Evolutionary conservation across 2,329 filamentous ascomycete species (phyloP).

Genomic region (Didymella keratinophila): DNA sequence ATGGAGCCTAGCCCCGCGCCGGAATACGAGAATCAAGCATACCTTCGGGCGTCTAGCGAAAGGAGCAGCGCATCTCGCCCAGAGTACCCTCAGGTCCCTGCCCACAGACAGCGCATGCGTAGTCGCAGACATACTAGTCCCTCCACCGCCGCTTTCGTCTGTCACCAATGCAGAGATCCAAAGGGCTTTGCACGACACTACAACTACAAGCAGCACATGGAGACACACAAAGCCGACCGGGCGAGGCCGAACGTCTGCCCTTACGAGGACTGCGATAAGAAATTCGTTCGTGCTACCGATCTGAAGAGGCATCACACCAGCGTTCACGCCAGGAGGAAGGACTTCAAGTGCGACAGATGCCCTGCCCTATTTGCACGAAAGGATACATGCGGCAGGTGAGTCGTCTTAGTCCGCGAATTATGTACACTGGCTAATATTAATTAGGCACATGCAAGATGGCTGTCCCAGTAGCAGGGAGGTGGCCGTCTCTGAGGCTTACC

Average conservation of each 20-base stretch:
- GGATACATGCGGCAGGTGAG: conserved; percentile 81
- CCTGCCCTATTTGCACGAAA: conserved; percentile 77
- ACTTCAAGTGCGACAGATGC: conserved; percentile 75
- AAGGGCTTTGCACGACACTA: conserved; percentile 84
- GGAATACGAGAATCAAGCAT: conserved; percentile 22
- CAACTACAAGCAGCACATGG: conserved; percentile 86
- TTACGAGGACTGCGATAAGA: conserved; percentile 71
- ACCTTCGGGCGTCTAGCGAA: conserved; percentile 24
- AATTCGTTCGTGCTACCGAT: conserved; percentile 85
- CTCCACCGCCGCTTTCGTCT: conserved; percentile 62
- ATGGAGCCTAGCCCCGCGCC: conserved; percentile 22
- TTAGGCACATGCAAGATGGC: conserved; percentile 78
- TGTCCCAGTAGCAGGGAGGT: conserved; percentile 66
- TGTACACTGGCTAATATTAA: conserved; percentile 26
- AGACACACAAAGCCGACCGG: conserved; percentile 79
- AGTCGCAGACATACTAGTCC: conserved; percentile 32
- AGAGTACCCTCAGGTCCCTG: conserved; percentile 5
- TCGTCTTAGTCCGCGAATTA: background rate
- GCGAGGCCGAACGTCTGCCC: conserved; percentile 75
- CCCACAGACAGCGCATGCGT: conserved; percentile 19
- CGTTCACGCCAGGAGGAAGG: conserved; percentile 77
- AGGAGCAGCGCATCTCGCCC: conserved; percentile 23
- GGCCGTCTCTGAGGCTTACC: conserved; percentile 19
- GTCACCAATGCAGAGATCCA: conserved; percentile 69
- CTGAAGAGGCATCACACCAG: conserved; percentile 65